phyloP scores from a whole-genome alignment of 2,329 filamentous ascomycete genomes.

The Elsinoe batatas region DNA sequence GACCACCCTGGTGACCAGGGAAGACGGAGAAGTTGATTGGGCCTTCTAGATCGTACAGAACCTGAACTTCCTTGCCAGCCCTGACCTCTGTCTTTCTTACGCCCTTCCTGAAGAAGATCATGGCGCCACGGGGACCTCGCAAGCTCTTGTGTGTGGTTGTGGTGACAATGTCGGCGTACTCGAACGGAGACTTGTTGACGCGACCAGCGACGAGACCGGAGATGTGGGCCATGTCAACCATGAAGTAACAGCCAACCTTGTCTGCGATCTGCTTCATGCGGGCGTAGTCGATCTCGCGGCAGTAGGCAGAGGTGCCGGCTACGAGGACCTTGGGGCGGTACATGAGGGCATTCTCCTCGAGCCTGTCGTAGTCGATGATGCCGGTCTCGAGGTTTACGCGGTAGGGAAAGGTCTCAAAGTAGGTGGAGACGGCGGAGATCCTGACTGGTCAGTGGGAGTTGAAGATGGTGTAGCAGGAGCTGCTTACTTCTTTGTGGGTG shows the following conservation, averaged over 20 bases:
- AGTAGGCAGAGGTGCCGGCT: slow-evolving; percentile 91
- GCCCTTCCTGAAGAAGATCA: slow-evolving; percentile 97
- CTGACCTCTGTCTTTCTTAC: slow-evolving; percentile 74
- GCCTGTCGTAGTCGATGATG: slow-evolving; percentile 85
- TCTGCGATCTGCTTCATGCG: slow-evolving; percentile 84
- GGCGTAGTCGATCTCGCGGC: slow-evolving; percentile 88
- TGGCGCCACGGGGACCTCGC: slow-evolving; percentile 84
- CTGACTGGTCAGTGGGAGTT: slow-evolving; percentile 4
- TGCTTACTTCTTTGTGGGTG: slow-evolving; percentile 64
- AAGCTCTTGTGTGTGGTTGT: slow-evolving; percentile 98
- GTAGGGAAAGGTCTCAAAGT: slow-evolving; percentile 97
- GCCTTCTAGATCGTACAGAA: slow-evolving; percentile 79
- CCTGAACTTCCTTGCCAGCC: slow-evolving; percentile 60
- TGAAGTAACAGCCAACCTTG: slow-evolving; percentile 82
- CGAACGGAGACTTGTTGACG: slow-evolving; percentile 82
- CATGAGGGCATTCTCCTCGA: slow-evolving; percentile 76
- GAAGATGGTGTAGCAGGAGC: neutral
- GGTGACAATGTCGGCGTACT: slow-evolving; percentile 85
- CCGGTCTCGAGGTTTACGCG: slow-evolving; percentile 82
- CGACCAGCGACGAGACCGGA: slow-evolving; percentile 88
- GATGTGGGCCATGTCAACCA: slow-evolving; percentile 96
- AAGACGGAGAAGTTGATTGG: slow-evolving; percentile 97
- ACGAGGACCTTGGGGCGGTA: slow-evolving; percentile 96
- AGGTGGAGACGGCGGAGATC: slow-evolving; percentile 97
- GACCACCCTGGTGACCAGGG: slow-evolving; percentile 93